Percentiles rank a stretch among this genome's conserved stretches.
Evolutionary conservation across 495 filamentous ascomycete genomes (phyloP).

Genomic region (Podospora comata): DNA sequence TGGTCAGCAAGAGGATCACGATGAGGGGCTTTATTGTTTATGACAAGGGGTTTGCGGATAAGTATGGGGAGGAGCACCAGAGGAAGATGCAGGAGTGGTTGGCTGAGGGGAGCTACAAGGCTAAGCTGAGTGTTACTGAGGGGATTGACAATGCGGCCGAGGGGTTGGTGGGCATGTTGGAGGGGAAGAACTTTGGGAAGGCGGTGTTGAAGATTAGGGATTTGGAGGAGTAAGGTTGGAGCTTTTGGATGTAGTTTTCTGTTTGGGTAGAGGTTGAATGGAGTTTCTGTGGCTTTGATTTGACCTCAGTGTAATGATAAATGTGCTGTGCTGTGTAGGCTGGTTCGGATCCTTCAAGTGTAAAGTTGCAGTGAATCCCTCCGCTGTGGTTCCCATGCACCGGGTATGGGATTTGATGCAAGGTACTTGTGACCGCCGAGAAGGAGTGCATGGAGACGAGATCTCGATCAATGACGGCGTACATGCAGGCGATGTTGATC

Average conservation of each 20-base stretch:
- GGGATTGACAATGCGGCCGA: conserved; percentile 82
- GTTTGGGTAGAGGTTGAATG: neutral
- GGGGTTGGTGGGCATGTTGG: conserved; percentile 80
- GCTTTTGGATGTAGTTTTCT: neutral
- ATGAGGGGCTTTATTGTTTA: conserved; percentile 76
- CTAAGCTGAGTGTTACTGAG: conserved; percentile 62
- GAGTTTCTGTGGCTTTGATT: too few relatives aligned
- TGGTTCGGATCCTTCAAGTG: too few relatives aligned
- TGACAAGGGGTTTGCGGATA: conserved; percentile 60
- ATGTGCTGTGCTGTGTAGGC: too few relatives aligned
- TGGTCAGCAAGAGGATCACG: conserved; percentile 48
- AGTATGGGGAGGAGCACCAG: conserved; percentile 74
- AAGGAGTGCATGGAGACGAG: too few relatives aligned
- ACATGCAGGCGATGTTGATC: too few relatives aligned
- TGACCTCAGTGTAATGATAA: too few relatives aligned
- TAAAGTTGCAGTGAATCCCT: too few relatives aligned
- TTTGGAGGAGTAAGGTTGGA: conserved; percentile 11
- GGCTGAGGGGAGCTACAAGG: conserved; percentile 74
- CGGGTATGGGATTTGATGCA: too few relatives aligned
- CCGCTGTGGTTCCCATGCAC: too few relatives aligned
- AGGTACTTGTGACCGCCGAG: too few relatives aligned
- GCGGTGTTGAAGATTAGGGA: conserved; percentile 70
- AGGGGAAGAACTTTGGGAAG: conserved; percentile 92
- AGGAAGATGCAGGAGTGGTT: conserved; percentile 82
- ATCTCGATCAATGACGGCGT: too few relatives aligned